These are phyloP conservation scores for Globisporangium paroecandrum DNA, from an alignment of 352 stramenopile genomes.

Conservation along the genomic window DNA sequence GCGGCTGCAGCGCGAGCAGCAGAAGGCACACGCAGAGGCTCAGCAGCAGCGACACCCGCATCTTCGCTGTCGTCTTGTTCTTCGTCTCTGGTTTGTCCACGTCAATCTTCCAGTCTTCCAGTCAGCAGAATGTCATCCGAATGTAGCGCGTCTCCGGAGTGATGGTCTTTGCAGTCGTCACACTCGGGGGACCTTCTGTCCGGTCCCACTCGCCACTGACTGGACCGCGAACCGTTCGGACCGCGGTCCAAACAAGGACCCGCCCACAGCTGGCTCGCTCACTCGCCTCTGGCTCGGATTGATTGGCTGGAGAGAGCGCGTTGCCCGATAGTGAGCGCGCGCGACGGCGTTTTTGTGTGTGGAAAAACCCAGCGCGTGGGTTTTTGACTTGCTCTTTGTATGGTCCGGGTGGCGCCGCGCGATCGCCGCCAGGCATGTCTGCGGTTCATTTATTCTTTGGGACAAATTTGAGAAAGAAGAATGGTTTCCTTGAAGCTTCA, in stretches of 20 bases:
- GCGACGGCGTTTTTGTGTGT: neutral
- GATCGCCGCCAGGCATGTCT: neutral
- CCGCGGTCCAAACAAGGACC: neutral
- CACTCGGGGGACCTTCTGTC: constrained; percentile 10
- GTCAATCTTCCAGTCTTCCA: neutral
- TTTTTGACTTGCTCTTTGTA: constrained; percentile 23
- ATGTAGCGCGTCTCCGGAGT: neutral
- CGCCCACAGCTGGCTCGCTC: neutral
- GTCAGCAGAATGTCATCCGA: neutral
- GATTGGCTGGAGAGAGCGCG: constrained; percentile 19
- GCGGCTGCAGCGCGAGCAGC: constrained; percentile 26
- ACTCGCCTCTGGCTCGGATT: constrained; percentile 1
- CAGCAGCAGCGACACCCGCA: constrained; percentile 11
- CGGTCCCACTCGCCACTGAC: neutral
- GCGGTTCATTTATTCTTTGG: constrained; percentile 72
- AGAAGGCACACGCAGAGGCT: constrained; percentile 21
- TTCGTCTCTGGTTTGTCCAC: neutral
- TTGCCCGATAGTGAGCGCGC: neutral
- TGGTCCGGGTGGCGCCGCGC: neutral
- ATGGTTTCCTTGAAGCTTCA: constrained; percentile 90
- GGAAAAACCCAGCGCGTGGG: constrained; percentile 4
- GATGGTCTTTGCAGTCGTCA: neutral
- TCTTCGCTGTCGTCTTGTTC: neutral
- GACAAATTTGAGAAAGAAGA: constrained; percentile 79
- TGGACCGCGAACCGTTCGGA: neutral